Conservation (phyloP, 2,329 filamentous ascomycete genomes). For the Aspergillus fructus region DNA sequence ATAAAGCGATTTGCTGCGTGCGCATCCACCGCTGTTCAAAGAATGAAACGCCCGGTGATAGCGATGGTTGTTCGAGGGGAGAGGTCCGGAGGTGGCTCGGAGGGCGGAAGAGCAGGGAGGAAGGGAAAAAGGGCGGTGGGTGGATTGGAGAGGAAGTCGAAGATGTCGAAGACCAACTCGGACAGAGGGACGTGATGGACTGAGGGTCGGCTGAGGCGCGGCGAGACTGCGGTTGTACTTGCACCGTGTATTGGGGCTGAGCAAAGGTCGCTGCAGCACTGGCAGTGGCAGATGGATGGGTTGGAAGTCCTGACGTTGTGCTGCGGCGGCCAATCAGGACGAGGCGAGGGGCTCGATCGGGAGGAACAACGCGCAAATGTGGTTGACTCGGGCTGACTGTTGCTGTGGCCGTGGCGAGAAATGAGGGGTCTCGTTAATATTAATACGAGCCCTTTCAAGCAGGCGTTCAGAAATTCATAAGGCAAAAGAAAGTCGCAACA, state of each 20-base stretch:
- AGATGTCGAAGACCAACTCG: slow-evolving; percentile 14
- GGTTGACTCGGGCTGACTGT: not conserved
- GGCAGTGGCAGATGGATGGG: slow-evolving; percentile 10
- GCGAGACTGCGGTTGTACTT: slow-evolving; percentile 15
- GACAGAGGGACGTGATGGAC: slow-evolving; percentile 9
- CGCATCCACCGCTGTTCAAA: slow-evolving; percentile 34
- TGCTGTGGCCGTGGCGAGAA: slow-evolving; percentile 4
- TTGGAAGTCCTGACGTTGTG: slow-evolving; percentile 17
- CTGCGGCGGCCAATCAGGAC: slow-evolving; percentile 18
- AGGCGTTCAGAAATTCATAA: not conserved
- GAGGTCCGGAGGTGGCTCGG: slow-evolving; percentile 8
- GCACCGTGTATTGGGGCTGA: slow-evolving; percentile 18
- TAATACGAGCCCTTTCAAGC: not conserved
- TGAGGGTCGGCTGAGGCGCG: slow-evolving; percentile 5
- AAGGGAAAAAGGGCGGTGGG: slow-evolving; percentile 7
- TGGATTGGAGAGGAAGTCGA: slow-evolving; percentile 11
- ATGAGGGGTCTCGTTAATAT: not conserved
- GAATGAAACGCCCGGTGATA: slow-evolving; percentile 14
- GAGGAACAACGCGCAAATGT: slow-evolving; percentile 4
- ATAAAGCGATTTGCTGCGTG: slow-evolving; percentile 27
- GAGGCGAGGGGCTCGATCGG: slow-evolving; percentile 17
- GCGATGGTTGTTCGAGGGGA: slow-evolving; percentile 8
- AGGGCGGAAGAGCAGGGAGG: slow-evolving; percentile 8
- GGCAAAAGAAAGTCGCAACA: not conserved
- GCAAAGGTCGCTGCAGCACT: not conserved